These are phyloP conservation scores for Colletotrichum euphorbiae DNA, from an alignment of 2,329 filamentous ascomycete species.

Conservation along the genomic window DNA sequence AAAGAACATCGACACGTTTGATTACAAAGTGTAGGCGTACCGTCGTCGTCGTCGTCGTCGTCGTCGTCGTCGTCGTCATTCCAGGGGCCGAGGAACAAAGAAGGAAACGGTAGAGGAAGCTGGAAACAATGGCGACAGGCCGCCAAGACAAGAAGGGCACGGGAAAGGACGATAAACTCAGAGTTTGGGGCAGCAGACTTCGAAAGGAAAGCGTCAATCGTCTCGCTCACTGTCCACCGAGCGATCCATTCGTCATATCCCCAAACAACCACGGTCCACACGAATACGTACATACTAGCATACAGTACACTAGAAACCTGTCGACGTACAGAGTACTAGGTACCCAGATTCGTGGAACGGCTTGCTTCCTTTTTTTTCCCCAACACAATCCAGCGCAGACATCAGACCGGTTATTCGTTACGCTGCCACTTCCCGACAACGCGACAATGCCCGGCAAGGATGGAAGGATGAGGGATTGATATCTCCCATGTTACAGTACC, in stretches of 20 bases:
- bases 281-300: too few species aligned
- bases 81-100: neutral
- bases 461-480: neutral
- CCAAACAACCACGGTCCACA: neutral
- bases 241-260: neutral
- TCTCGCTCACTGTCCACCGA: neutral
- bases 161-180: conserved; percentile 19
- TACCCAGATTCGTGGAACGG: too few species aligned
- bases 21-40: neutral
- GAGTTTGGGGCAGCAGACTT: neutral
- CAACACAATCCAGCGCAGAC: too few species aligned
- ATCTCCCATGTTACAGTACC: neutral
- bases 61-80: too few species aligned
- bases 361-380: too few species aligned
- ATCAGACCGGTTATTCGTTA: neutral
- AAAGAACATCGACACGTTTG: neutral
- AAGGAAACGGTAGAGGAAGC: neutral
- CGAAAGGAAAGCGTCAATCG: neutral
- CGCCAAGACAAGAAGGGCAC: conserved; percentile 23
- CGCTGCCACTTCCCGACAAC: conserved; percentile 1
- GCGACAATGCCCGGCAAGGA: neutral
- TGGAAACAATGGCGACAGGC: neutral
- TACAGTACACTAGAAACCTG: too few species aligned
- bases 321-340: too few species aligned
- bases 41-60: too few species aligned